Percentiles rank a stretch among this genome's conserved stretches.
Conservation (phyloP, 1,284 basidiomycete genomes). For the Tylopilus orsonianus region DNA sequence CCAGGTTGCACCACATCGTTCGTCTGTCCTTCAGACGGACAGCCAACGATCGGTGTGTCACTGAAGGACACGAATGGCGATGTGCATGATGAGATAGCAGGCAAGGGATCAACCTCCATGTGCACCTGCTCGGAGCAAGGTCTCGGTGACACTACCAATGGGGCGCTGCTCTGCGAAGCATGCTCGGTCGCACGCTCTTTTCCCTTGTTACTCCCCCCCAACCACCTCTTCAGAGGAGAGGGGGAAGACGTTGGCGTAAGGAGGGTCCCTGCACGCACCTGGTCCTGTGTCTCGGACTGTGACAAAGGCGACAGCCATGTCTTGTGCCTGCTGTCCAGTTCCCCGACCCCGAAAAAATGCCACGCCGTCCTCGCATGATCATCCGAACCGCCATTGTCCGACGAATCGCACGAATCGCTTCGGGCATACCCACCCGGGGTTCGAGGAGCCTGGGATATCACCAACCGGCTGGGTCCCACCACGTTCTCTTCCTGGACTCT, state of each 20-base stretch:
- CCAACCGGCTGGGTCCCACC: not conserved
- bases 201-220: conserved; percentile 1
- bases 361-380: conserved; percentile 50
- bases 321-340: conserved; percentile 3
- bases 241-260: conserved; percentile 33
- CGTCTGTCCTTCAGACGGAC: not conserved
- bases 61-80: conserved; percentile 17
- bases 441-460: not conserved
- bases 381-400: conserved; percentile 45
- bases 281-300: conserved; percentile 1
- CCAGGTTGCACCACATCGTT: not conserved
- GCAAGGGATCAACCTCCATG: conserved; percentile 4
- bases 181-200: conserved; percentile 9
- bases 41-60: not conserved
- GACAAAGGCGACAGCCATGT: conserved; percentile 25
- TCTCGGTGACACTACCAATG: not conserved
- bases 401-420: conserved; percentile 43
- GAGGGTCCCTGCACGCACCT: conserved; percentile 7
- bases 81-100: conserved; percentile 3
- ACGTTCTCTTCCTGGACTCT: not conserved
- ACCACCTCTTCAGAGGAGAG: not conserved
- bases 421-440: conserved; percentile 6
- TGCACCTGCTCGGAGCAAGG: not conserved
- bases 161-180: not conserved
- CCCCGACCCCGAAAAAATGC: conserved; percentile 44